These are phyloP conservation scores for Chalciporus pseudorubinellus DNA, from an alignment of 768 basidiomycete species.

Conservation along the genomic window DNA sequence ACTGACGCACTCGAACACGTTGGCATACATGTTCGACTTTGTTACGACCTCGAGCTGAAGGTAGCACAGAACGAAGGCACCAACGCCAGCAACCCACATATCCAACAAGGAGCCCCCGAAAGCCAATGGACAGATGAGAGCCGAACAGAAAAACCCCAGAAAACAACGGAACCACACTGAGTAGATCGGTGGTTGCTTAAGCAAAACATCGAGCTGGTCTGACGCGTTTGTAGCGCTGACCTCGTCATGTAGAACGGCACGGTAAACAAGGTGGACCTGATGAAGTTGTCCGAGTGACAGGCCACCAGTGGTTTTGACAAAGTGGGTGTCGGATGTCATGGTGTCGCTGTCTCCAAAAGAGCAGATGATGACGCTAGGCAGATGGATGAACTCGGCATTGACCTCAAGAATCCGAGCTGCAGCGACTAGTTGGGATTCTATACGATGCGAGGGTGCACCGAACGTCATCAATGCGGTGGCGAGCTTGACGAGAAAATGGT, in stretches of 20 bases:
- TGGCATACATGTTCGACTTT: constrained; percentile 80
- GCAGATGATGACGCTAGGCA: constrained; percentile 78
- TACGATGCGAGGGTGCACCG: constrained; percentile 90
- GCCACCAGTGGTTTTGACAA: constrained; percentile 74
- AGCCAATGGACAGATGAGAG: constrained; percentile 79
- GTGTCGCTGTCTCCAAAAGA: constrained; percentile 89
- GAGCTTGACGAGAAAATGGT: constrained; percentile 82
- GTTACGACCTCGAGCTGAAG: constrained; percentile 73
- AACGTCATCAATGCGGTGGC: constrained; percentile 88
- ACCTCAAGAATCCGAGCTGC: constrained; percentile 88
- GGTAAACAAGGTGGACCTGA: constrained; percentile 81
- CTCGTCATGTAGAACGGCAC: constrained; percentile 87
- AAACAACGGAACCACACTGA: constrained; percentile 57
- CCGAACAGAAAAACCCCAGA: constrained; percentile 69
- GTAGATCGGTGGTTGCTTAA: constrained; percentile 66
- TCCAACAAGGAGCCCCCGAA: constrained; percentile 84
- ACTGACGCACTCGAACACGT: constrained; percentile 76
- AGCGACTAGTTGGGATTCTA: constrained; percentile 87
- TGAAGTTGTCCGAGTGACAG: constrained; percentile 85
- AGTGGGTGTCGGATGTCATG: constrained; percentile 87
- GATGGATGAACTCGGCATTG: constrained; percentile 87
- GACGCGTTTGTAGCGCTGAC: constrained; percentile 79
- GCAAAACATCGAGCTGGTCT: constrained; percentile 57
- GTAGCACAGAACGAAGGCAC: constrained; percentile 64
- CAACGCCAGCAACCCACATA: constrained; percentile 75